Conservation (phyloP, 495 filamentous ascomycete species). For the Daldinia childiae region DNA sequence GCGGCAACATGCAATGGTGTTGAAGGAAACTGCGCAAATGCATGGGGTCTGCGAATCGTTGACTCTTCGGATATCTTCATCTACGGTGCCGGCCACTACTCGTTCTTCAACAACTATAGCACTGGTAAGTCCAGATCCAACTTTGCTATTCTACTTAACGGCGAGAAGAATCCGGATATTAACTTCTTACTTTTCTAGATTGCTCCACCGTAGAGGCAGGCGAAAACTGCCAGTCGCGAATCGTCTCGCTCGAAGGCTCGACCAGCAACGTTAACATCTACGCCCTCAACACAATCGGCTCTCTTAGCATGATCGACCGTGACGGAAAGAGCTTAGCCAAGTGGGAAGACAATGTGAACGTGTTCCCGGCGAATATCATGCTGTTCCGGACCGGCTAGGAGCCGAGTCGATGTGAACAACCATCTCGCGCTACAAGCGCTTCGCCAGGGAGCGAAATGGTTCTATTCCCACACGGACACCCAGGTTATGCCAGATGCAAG, state of each 20-base stretch:
- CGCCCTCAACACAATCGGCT: constrained; percentile 65
- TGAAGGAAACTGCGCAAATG: constrained; percentile 62
- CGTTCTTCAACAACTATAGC: constrained; percentile 73
- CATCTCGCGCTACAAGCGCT: not conserved
- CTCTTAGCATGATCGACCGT: constrained; percentile 57
- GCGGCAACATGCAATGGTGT: constrained; percentile 54
- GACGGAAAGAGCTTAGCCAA: constrained; percentile 53
- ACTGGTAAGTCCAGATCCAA: constrained; percentile 37
- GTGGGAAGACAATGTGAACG: constrained; percentile 58
- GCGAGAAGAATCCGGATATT: not conserved
- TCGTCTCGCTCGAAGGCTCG: constrained; percentile 60
- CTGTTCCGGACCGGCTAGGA: constrained; percentile 51
- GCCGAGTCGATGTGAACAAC: not conserved
- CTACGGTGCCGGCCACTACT: constrained; percentile 79
- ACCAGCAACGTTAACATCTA: constrained; percentile 61
- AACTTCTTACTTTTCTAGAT: constrained; percentile 16
- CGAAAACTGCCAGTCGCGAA: constrained; percentile 65
- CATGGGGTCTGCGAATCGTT: constrained; percentile 73
- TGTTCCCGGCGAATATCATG: constrained; percentile 56
- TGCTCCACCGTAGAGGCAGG: constrained; percentile 56
- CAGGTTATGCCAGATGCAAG: not conserved
- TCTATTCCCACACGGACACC: not conserved
- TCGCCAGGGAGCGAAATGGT: not conserved
- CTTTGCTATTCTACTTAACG: not conserved
- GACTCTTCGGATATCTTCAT: constrained; percentile 66